Conservation (phyloP, 176 grass and related monocot species). For the Aegilops speltoides region DNA sequence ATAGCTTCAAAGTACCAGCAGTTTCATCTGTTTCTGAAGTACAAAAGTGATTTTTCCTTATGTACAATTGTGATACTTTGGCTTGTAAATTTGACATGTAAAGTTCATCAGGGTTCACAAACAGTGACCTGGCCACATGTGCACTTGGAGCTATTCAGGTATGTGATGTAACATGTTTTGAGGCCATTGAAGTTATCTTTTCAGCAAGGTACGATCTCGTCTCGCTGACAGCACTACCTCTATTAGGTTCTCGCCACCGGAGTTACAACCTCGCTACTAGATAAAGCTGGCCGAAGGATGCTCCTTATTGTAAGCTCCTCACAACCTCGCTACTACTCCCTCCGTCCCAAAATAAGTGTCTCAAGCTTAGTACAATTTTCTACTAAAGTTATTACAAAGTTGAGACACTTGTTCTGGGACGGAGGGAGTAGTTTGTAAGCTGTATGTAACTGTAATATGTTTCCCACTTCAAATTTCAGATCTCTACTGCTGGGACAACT, state of each 20-base stretch:
- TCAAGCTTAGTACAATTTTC: too few species aligned
- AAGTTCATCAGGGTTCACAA: constrained; percentile 60
- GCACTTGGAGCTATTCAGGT: constrained; percentile 94
- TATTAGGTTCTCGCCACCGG: constrained; percentile 88
- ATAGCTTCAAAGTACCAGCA: too few species aligned
- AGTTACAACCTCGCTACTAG: constrained; percentile 81
- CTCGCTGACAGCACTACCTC: neutral
- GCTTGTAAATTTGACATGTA: neutral
- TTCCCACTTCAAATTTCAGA: constrained; percentile 40
- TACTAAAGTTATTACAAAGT: too few species aligned
- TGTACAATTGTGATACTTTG: neutral
- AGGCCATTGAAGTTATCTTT: constrained; percentile 51
- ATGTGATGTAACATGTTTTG: constrained; percentile 6
- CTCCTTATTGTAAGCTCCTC: constrained; percentile 82
- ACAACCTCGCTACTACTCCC: too few species aligned
- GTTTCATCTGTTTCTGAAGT: neutral
- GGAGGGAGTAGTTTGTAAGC: too few species aligned
- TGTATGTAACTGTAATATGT: constrained; percentile 1
- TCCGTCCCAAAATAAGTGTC: too few species aligned
- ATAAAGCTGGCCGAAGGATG: constrained; percentile 90
- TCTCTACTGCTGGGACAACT: constrained; percentile 68
- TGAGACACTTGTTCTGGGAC: too few species aligned
- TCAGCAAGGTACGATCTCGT: neutral
- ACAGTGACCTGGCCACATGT: constrained; percentile 83
- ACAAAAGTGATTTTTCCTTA: neutral